Base-by-base conservation (phyloP, 169 alveolate species). In the Theileria orientalis region DNA sequence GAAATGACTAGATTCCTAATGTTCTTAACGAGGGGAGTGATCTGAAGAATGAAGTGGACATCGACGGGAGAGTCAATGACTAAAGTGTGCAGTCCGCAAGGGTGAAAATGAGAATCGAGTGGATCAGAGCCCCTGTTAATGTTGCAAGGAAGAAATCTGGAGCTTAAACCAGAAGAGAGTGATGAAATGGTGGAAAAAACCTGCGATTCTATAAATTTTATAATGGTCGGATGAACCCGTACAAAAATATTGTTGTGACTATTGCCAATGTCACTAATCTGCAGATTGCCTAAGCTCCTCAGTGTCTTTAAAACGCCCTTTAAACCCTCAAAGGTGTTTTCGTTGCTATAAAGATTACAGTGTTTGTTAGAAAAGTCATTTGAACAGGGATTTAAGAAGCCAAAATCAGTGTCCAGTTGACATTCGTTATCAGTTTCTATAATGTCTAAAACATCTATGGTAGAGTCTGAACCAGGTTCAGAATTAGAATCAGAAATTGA, bases 1-100 rank as follows among this genome's bases (percentile, higher is more conserved):
- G 76, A 51, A 14, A 68, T 68, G 8, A 68, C 66, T 11, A 68
- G 23, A 40, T 68, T 49, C 29, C 32, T 46, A 27, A 68, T 40
- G 51, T 68, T 68, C 75, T 13, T 54, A 0, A 51, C n/a, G 29
- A 51, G n/a, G 49, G 76, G 76, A 35, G 25, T 16, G 14, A 68
- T 74, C 11, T 46, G 32, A 27, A 68, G 41, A n/a, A 68, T 40
- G 40, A 44, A 51, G 49, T 35, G 13, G 13, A 49, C 19, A n/a
- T 68, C 25, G 11, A 68, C 64, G 25, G 76, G 76, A 27, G 35
- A 54, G 63, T 68, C 76, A 16, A 68, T 30, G n/a, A 68, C n/a
- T 21, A 68, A 27, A 21, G 37, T 30, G 0, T 23, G 14, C 21
- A 37, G 35, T 27, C 60, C 51, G 21, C 14, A 25, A 56, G 5